phyloP scores from a whole-genome alignment of 1,284 basidiomycete species.

The Retiboletus flavoniger region DNA sequence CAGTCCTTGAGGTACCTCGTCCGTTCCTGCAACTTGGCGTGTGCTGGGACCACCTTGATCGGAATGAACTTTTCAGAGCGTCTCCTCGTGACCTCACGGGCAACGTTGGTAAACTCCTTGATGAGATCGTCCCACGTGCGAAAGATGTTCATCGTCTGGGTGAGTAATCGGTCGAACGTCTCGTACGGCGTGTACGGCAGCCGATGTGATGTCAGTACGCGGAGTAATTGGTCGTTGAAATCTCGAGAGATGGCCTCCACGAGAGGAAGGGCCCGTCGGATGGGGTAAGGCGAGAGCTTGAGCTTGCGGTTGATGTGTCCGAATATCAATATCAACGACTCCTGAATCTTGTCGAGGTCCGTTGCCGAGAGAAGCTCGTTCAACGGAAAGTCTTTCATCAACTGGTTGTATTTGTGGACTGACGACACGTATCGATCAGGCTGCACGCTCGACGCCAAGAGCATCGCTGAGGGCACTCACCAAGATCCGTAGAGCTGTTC shows the following conservation, averaged over 20 bases:
- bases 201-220: conserved; percentile 86
- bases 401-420: conserved; percentile 96
- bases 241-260: conserved; percentile 98
- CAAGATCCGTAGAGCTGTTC: conserved; percentile 87
- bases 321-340: conserved; percentile 86
- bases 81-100: conserved; percentile 91
- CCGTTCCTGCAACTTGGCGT: conserved; percentile 89
- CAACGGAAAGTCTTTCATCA: conserved; percentile 99
- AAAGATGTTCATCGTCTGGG: conserved; percentile 81
- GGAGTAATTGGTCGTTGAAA: conserved; percentile 92
- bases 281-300: conserved; percentile 93
- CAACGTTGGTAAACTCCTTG: conserved; percentile 98
- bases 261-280: conserved; percentile 90
- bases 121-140: conserved; percentile 95
- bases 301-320: conserved; percentile 95
- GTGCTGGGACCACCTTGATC: conserved; percentile 92
- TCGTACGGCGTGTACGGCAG: conserved; percentile 93
- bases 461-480: conserved; percentile 42
- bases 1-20: conserved; percentile 88
- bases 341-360: conserved; percentile 92
- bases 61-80: conserved; percentile 94
- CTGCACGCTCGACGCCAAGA: neutral
- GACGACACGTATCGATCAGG: conserved; percentile 40
- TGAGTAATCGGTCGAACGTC: conserved; percentile 86
- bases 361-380: conserved; percentile 96